Base-by-base conservation (phyloP, 1,139 yeast genomes). In the Lodderomyces pseudojiufengensis region DNA sequence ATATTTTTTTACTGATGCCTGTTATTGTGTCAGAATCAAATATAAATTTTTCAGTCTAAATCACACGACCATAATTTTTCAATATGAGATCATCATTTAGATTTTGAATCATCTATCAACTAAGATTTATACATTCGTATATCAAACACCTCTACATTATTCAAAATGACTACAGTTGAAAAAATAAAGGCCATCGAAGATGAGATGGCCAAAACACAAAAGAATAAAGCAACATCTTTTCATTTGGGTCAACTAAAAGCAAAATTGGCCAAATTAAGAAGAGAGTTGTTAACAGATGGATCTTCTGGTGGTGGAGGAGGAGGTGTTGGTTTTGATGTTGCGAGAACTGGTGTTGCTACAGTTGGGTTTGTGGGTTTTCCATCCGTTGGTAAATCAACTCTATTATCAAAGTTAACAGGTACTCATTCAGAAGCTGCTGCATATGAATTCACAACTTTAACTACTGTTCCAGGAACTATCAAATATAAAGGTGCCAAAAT, bases 291-390 rank as follows among this genome's bases (percentile, higher is more conserved):
- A 45, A 80, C 95, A 9, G 95, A 88, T 44, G 72, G 90, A 5
- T 61, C 84, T 18, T 73, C 86, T 1, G 73, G 83, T 32, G 71
- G 73, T 30, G 95, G 97, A 27, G 95, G 95, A 41, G 90, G 83
- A 32, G 92, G 87, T 36, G 78, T 76, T 16, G 98, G 98, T 4
- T 92, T 92, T 62, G 99, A 92, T 65, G 98, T 94, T 29, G 95
- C 96, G 9, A 78, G 97, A 61, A 90, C 97, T 0, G 98, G 98
- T 64, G 96, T 85, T 8, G 97, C 97, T 5, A 80, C 95, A 5
- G 94, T 92, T 38, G 98, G 98, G 11, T 90, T 90, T 58, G 95
- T 92, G 35, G 99, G 99, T 10, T 92, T 92, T 59, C 98, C 98
- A 1, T 88, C 97, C 1, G 98, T 92, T n/a, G 98, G 98, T 40